Conservation (phyloP, 345 rosid species). For the Salix arbutifolia region DNA sequence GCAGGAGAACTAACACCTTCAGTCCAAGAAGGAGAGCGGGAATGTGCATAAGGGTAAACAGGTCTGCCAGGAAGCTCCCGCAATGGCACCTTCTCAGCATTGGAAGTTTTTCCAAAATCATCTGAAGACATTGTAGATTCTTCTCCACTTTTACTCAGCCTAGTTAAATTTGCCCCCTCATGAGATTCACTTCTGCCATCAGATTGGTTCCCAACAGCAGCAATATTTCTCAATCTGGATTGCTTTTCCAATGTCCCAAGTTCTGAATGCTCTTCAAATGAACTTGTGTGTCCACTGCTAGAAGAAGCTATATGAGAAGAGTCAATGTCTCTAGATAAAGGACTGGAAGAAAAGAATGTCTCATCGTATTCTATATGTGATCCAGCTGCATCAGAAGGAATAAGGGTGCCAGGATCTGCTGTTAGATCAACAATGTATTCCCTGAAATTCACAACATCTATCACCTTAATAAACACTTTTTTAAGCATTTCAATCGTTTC, state of each 20-base stretch:
- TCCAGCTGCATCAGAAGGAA: slow-evolving; percentile 80
- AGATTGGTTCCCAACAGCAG: slow-evolving; percentile 36
- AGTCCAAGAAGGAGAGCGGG: slow-evolving; percentile 92
- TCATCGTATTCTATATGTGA: slow-evolving; percentile 64
- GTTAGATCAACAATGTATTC: slow-evolving; percentile 94
- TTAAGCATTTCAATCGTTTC: slow-evolving; percentile 1
- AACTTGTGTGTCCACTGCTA: slow-evolving; percentile 61
- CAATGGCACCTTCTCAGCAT: slow-evolving; percentile 26
- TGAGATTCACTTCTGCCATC: slow-evolving; percentile 35
- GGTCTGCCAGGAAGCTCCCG: slow-evolving; percentile 41
- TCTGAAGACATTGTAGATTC: slow-evolving; percentile 30
- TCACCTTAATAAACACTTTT: slow-evolving; percentile 15
- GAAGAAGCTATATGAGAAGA: slow-evolving; percentile 62
- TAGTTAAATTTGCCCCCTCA: slow-evolving; percentile 23
- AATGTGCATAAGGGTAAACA: slow-evolving; percentile 51
- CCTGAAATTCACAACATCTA: slow-evolving; percentile 53
- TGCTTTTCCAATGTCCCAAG: slow-evolving; percentile 49
- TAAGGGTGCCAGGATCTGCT: slow-evolving; percentile 96
- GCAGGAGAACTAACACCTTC: slow-evolving; percentile 95
- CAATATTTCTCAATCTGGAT: slow-evolving; percentile 35
- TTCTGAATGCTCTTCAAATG: slow-evolving; percentile 56
- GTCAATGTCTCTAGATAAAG: slow-evolving; percentile 57
- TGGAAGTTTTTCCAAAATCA: slow-evolving; percentile 28
- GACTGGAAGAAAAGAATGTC: slow-evolving; percentile 57
- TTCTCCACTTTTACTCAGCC: slow-evolving; percentile 30